phyloP scores from a whole-genome alignment of 768 basidiomycete species.

The Mycena latifolia region DNA sequence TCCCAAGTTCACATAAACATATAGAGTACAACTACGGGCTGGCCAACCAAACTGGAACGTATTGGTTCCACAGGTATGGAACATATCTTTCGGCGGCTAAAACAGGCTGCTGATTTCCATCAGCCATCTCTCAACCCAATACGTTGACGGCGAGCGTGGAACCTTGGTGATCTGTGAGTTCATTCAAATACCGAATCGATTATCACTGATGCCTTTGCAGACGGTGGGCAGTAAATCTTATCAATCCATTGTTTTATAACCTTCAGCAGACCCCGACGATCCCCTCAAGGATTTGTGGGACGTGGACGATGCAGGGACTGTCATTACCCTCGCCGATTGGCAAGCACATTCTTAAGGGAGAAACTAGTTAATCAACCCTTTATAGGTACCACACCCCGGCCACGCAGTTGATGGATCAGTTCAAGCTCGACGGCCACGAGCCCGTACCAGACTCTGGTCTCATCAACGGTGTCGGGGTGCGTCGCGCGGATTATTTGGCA shows the following conservation, averaged over 20 bases:
- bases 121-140: conserved; percentile 41
- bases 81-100: no score
- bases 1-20: not conserved
- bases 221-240: not conserved
- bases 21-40: not conserved
- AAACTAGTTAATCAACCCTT: not conserved
- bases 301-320: conserved; percentile 44
- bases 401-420: conserved; percentile 38
- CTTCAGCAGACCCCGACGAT: conserved; percentile 41
- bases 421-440: conserved; percentile 33
- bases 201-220: not conserved
- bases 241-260: not conserved
- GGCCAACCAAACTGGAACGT: conserved; percentile 9
- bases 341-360: conserved; percentile 31
- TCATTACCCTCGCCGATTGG: conserved; percentile 47
- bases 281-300: conserved; percentile 46
- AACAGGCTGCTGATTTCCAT: no score
- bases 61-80: conserved; percentile 37
- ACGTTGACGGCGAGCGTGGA: conserved; percentile 44
- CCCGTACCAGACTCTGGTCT: conserved; percentile 34
- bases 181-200: not conserved
- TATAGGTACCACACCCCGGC: conserved; percentile 23
- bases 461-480: conserved; percentile 24
- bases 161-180: conserved; percentile 41
- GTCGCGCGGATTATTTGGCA: conserved; percentile 21